These are phyloP conservation scores for Saccharum hybrid DNA, from an alignment of 202 grass and related monocot species.

Conservation along the genomic window DNA sequence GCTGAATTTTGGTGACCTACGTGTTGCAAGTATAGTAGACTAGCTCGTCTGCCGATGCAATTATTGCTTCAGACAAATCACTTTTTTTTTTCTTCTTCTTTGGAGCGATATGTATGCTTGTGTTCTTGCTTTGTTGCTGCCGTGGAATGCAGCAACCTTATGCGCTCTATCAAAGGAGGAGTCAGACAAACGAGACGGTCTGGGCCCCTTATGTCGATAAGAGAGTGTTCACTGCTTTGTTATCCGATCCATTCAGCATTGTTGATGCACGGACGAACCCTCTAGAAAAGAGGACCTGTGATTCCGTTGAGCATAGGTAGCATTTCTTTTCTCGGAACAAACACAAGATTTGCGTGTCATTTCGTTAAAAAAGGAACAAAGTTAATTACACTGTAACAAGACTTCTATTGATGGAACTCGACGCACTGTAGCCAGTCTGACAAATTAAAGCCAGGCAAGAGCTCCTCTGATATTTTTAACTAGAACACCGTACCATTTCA, in stretches of 20 bases:
- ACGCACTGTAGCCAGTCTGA: neutral
- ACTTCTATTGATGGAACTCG: neutral
- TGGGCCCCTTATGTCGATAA: slow-evolving; percentile 17
- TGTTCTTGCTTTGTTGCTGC: slow-evolving; percentile 43
- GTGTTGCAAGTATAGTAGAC: neutral
- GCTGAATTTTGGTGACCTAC: neutral
- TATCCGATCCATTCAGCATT: slow-evolving; percentile 35
- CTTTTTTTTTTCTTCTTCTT: slow-evolving; percentile 16
- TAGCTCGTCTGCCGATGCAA: slow-evolving; percentile 1
- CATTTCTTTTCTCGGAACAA: neutral
- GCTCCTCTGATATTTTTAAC: slow-evolving; percentile 19
- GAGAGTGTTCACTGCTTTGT: slow-evolving; percentile 15
- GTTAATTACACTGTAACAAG: neutral
- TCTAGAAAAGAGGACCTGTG: slow-evolving; percentile 39
- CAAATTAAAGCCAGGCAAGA: neutral
- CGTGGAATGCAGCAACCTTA: slow-evolving; percentile 49
- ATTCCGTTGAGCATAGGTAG: neutral
- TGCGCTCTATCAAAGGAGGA: slow-evolving; percentile 44
- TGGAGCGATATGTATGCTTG: slow-evolving; percentile 17
- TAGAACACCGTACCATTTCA: neutral
- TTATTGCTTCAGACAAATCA: slow-evolving; percentile 33
- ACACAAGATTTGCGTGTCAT: neutral
- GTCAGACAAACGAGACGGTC: neutral
- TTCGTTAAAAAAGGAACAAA: neutral
- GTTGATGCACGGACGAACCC: slow-evolving; percentile 43